Evolutionary conservation across 1,139 yeast genomes (phyloP), one percentile per base, ranked within the genome.

Genomic region (Hyphopichia burtonii): DNA sequence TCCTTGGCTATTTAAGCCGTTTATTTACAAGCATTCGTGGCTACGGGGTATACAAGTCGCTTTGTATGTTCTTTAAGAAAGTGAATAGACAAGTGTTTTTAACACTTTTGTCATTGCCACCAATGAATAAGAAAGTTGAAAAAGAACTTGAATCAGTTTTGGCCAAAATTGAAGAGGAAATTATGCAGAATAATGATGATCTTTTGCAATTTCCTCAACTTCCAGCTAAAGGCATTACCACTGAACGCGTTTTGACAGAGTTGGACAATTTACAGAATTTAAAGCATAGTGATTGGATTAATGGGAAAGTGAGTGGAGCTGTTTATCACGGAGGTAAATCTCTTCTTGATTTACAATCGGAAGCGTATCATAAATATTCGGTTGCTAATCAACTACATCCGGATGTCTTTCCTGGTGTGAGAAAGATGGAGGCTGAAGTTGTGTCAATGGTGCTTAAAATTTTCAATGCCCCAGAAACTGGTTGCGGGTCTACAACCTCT

Each of bases 331-430:
- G 98, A 28, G 97, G 97, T 7, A 70, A 76, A 15, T 88, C 85
- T 14, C 66, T 91, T 43, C 71, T 87, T 37, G 67, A 76, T 30
- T 66, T 93, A 38, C 98, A 93, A 63, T 67, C 94, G 3, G 66
- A 77, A 41, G 94, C 96, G 0, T 91, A 82, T 59, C 78, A 80
- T 41, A 76, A 77, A 55, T 91, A 80, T 61, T 80, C 94, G 7
- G 90, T 91, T 20, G 90, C 97, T 3, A 93, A 93, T 64, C 99
- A 93, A 63, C 71, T 93, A 43, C 99, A 93, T 58, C 99, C 99
- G 0, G 98, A 93, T 63, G 95, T 90, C 8, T 93, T 93, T 59
- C 99, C 99, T 0, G 98, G 95, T 2, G 88, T 93, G 4, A 80
- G 99, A 34, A 90, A 91, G 61, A 91, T 93, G 96, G 99, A 93